Percentiles rank a stretch among this genome's conserved stretches.
phyloP scores from a whole-genome alignment of 805 yeast species.

The Torulaspora microellipsoides region DNA sequence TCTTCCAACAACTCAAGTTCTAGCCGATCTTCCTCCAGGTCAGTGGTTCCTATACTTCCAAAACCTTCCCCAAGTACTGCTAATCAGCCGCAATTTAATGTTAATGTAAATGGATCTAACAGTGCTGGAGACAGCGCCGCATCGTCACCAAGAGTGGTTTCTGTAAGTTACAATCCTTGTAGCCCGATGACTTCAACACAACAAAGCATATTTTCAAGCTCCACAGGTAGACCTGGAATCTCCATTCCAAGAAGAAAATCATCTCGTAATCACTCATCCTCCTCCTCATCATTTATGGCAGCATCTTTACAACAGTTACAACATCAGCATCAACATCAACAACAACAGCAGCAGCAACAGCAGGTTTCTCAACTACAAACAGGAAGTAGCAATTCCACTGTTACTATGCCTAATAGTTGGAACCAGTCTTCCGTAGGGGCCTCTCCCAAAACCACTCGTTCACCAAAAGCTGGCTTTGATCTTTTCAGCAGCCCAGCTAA shows the following conservation, averaged over 20 bases:
- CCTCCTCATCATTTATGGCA: slow-evolving; percentile 30
- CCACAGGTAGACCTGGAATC: slow-evolving; percentile 26
- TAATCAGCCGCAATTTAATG: slow-evolving; percentile 10
- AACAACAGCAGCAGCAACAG: slow-evolving; percentile 12
- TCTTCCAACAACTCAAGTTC: slow-evolving; percentile 31
- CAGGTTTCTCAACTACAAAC: slow-evolving; percentile 3
- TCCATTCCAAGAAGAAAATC: slow-evolving; percentile 30
- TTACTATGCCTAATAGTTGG: slow-evolving; percentile 22
- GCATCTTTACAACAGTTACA: slow-evolving; percentile 29
- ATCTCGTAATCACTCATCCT: slow-evolving; percentile 29
- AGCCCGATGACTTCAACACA: slow-evolving; percentile 21
- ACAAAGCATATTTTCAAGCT: slow-evolving; percentile 20
- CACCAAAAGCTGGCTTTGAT: slow-evolving; percentile 23
- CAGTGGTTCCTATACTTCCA: slow-evolving; percentile 35
- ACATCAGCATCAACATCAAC: slow-evolving; percentile 16
- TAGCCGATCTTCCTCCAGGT: slow-evolving; percentile 29
- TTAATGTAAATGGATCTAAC: slow-evolving; percentile 9
- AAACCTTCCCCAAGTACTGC: slow-evolving; percentile 28
- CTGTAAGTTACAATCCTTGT: slow-evolving; percentile 10
- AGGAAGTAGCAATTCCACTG: slow-evolving; percentile 14
- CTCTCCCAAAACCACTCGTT: slow-evolving; percentile 17
- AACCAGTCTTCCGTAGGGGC: slow-evolving; percentile 8
- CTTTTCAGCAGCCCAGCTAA: slow-evolving; percentile 16
- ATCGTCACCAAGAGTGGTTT: slow-evolving; percentile 28
- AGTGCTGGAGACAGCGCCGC: slow-evolving; percentile 30